Percentiles rank a stretch among this genome's conserved stretches.
Conservation (phyloP, 306 rosid genomes). For the Quercus cerris region DNA sequence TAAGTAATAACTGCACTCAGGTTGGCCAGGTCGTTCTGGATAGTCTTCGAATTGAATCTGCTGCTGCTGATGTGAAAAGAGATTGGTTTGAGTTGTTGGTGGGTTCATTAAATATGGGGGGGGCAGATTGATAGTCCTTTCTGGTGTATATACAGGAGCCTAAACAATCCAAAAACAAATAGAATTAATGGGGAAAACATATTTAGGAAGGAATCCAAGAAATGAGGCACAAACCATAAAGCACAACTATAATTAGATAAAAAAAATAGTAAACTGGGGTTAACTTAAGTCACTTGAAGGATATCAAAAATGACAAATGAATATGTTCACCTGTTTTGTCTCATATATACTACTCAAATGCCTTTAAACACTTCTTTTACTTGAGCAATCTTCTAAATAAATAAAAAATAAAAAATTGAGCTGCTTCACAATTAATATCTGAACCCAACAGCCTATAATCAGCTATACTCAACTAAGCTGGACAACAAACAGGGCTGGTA, state of each 20-base stretch:
- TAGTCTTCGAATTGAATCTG: slow-evolving; percentile 49
- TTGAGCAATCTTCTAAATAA: no score
- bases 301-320: not conserved
- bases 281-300: not conserved
- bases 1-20: slow-evolving; percentile 78
- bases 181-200: not conserved
- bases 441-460: no score
- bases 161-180: slow-evolving; percentile 36
- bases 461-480: no score
- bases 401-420: no score
- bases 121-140: slow-evolving; percentile 55
- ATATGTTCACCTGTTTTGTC: not conserved
- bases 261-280: not conserved
- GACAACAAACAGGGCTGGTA: no score
- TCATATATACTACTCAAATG: no score
- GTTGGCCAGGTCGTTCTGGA: slow-evolving; percentile 96
- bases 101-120: slow-evolving; percentile 53
- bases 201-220: not conserved
- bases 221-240: not conserved
- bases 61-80: slow-evolving; percentile 48
- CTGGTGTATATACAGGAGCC: slow-evolving; percentile 68
- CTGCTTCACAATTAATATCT: no score
- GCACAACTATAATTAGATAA: not conserved
- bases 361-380: no score
- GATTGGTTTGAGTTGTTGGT: slow-evolving; percentile 49